Evolutionary conservation across 179 eudicot species (phyloP).

Genomic region (Actinidia chinensis): DNA sequence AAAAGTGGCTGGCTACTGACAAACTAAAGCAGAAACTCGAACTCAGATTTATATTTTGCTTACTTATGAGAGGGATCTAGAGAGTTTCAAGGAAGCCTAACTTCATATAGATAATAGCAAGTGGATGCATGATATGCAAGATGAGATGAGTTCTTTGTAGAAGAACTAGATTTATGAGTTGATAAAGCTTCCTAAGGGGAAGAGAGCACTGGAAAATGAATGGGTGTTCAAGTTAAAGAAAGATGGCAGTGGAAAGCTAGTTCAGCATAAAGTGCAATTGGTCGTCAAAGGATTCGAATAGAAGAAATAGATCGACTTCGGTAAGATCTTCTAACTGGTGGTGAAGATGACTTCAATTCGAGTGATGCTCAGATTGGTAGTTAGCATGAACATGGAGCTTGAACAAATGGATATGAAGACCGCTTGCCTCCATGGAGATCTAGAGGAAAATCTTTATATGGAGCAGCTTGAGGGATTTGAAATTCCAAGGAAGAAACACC

Average conservation of each 20-base stretch:
- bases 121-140: not conserved
- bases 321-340: not conserved
- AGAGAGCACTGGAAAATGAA: not conserved
- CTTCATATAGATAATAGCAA: not conserved
- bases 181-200: not conserved
- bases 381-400: not conserved
- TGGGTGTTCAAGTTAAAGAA: not conserved
- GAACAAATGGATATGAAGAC: not conserved
- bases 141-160: not conserved
- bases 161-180: not conserved
- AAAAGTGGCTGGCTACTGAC: too few species aligned
- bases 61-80: slow-evolving; percentile 8
- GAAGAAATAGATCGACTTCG: not conserved
- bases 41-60: not conserved
- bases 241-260: not conserved
- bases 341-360: not conserved
- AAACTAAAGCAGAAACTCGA: not conserved
- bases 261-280: not conserved
- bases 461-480: not conserved
- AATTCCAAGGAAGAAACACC: not conserved
- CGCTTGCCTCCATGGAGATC: not conserved
- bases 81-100: not conserved
- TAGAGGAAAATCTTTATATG: not conserved
- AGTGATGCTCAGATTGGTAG: not conserved
- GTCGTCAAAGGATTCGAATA: not conserved